A percentile compares a stretch with the other conserved stretches of the same genome.
These are phyloP conservation scores for Spiromastix sp. DNA, from an alignment of 2,329 filamentous ascomycete genomes.

Conservation along the genomic window DNA sequence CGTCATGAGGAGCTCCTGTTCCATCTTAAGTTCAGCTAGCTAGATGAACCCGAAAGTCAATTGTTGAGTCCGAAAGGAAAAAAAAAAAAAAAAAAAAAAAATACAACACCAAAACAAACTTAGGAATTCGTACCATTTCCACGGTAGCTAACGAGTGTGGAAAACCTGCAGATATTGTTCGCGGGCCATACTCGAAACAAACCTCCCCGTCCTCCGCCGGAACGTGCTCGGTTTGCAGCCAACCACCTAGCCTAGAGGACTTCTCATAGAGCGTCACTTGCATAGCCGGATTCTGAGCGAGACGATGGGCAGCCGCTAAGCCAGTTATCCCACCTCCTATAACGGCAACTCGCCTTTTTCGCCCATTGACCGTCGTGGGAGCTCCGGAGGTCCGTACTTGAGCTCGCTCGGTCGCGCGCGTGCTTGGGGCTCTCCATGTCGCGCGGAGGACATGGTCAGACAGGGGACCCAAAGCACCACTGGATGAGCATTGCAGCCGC, in stretches of 20 bases:
- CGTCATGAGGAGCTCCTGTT: constrained; percentile 46
- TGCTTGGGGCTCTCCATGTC: too few species aligned
- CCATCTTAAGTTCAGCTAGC: constrained; percentile 49
- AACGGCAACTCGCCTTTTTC: constrained; percentile 40
- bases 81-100: constrained; percentile 2
- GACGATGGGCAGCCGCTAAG: constrained; percentile 65
- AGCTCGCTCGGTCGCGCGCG: too few species aligned
- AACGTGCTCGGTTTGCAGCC: constrained; percentile 61
- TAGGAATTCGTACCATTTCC: too few species aligned
- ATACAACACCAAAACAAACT: too few species aligned
- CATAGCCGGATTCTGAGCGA: constrained; percentile 57
- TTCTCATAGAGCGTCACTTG: constrained; percentile 77
- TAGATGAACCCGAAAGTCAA: constrained; percentile 24
- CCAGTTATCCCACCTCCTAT: constrained; percentile 78
- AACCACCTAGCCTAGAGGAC: constrained; percentile 62
- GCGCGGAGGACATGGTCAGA: too few species aligned
- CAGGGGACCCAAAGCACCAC: too few species aligned
- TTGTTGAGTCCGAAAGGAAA: too few species aligned
- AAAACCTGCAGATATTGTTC: constrained; percentile 66
- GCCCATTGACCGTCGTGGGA: too few species aligned
- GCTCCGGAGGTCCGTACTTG: too few species aligned
- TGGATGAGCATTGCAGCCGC: too few species aligned
- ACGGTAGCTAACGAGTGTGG: too few species aligned
- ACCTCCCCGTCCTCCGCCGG: constrained; percentile 53
- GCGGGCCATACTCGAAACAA: constrained; percentile 73